Conservation (phyloP, 371 early-diverging fungal species). For the Cokeromyces recurvatus region DNA sequence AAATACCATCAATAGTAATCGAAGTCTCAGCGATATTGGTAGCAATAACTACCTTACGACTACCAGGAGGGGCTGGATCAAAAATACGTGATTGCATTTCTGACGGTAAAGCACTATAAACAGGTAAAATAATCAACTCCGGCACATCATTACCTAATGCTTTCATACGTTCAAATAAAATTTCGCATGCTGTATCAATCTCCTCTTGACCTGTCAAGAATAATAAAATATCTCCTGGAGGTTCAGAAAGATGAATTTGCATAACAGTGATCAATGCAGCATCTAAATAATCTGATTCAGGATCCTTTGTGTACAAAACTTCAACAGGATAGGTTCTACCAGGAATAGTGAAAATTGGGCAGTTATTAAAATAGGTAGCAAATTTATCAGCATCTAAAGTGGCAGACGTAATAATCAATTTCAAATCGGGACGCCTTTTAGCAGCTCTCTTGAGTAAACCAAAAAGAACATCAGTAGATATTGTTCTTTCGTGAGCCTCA, state of each 20-base stretch:
- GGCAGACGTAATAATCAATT: conserved; percentile 95
- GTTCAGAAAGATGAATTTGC: conserved; percentile 96
- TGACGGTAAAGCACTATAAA: conserved; percentile 91
- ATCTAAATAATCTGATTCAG: conserved; percentile 93
- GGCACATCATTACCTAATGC: conserved; percentile 92
- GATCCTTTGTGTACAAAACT: conserved; percentile 90
- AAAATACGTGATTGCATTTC: conserved; percentile 94
- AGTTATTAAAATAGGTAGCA: conserved; percentile 83
- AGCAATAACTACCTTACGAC: conserved; percentile 94
- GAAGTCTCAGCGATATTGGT: conserved; percentile 99
- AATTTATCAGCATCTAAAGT: conserved; percentile 96
- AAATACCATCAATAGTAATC: conserved; percentile 98
- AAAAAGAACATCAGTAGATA: conserved; percentile 96
- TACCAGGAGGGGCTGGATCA: conserved; percentile 89
- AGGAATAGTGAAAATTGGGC: conserved; percentile 96
- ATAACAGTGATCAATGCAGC: conserved; percentile 90
- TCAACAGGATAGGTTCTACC: conserved; percentile 95
- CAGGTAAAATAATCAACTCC: conserved; percentile 89
- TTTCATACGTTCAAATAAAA: conserved; percentile 92
- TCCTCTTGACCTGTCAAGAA: conserved; percentile 99
- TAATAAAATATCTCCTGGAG: conserved; percentile 94
- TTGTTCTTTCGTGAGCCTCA: conserved; percentile 99
- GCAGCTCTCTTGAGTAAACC: conserved; percentile 90
- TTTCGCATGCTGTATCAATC: conserved; percentile 91
- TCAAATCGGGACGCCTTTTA: conserved; percentile 82